Evolutionary conservation across 1,284 basidiomycete species (phyloP), one percentile per base, ranked within the genome.

Genomic region (Laetiporus sulphureus): DNA sequence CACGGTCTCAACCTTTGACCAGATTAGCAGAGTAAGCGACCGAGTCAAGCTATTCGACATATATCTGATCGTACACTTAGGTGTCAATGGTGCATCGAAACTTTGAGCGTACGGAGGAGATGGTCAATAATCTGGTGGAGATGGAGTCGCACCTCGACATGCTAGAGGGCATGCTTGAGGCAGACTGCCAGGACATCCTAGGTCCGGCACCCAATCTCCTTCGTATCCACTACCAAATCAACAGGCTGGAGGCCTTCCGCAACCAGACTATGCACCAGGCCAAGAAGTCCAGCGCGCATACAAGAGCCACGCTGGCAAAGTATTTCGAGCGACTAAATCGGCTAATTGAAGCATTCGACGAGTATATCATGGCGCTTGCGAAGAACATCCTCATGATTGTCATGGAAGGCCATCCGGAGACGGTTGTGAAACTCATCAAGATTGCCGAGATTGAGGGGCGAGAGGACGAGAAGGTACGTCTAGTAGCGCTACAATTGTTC

Each of bases 71-170:
- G 22, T 41, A 36, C 8, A n/a, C 44, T 5, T 43, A 94, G 87
- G 91, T 98, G 4, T 98, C 95, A 15, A 83, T 88, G 68, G 89
- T 98, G 1, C 95, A 99, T 60, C 77, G 94, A 11, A 94, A 96
- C 59, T 94, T 99, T 57, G 83, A 91, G 44, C 89, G 91, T 51
- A 97, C 94, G 3, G 88, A 94, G 57, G 91, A 93, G 52, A 96
- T 96, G 79, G 88, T 98, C 42, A 83, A 86, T 49, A 93, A 95
- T 59, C 75, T 99, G 24, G 73, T 91, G 25, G 84, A 86, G 46
- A 94, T 99, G 86, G 83, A 86, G 50, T 72, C 79, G 13, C 87
- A 89, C 59, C 79, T 99, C 16, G 81, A 89, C 50, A 63, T 77
- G 48, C 71, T 99, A 21, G 80, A 91, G 50, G 73, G 75, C 32